phyloP scores from a whole-genome alignment of 192 early-diverging fungal species.

The Gaertneriomyces sp. region DNA sequence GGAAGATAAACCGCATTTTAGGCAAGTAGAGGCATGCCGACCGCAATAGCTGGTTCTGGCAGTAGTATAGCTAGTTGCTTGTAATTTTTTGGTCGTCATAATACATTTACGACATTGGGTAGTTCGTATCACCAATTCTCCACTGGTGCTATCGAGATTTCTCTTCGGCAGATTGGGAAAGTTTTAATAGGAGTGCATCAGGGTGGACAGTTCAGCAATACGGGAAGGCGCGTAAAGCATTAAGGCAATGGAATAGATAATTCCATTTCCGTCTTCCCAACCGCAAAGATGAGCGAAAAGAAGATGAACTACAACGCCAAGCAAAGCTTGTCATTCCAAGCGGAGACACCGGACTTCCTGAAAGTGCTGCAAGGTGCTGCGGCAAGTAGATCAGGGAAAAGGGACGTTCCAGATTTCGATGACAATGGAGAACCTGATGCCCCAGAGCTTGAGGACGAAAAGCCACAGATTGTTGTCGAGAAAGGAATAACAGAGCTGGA shows the following conservation, averaged over 20 bases:
- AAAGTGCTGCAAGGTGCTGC: constrained; percentile 1
- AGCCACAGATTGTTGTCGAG: constrained; percentile 23
- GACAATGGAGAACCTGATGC: constrained; percentile 21
- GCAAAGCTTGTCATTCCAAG: constrained; percentile 22
- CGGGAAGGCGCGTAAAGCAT: not conserved
- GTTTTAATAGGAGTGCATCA: not conserved
- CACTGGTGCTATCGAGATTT: not conserved
- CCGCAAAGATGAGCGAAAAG: too few species aligned
- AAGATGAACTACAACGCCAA: not conserved
- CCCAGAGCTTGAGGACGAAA: constrained; percentile 28
- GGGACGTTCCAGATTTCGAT: constrained; percentile 12
- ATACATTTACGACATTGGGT: too few species aligned
- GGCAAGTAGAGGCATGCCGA: too few species aligned
- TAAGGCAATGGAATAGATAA: too few species aligned
- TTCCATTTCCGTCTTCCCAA: too few species aligned
- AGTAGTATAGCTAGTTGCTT: too few species aligned
- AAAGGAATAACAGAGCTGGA: constrained; percentile 27
- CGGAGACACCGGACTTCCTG: constrained; percentile 28
- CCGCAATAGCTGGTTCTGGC: too few species aligned
- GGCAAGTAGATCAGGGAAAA: not conserved
- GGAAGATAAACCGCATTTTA: constrained; percentile 19
- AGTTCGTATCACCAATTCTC: not conserved
- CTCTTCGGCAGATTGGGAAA: not conserved
- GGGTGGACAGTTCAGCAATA: too few species aligned
- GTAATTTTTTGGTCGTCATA: too few species aligned